Evolutionary conservation across 805 yeast genomes (phyloP).

Genomic region (Saturnispora saitoi): DNA sequence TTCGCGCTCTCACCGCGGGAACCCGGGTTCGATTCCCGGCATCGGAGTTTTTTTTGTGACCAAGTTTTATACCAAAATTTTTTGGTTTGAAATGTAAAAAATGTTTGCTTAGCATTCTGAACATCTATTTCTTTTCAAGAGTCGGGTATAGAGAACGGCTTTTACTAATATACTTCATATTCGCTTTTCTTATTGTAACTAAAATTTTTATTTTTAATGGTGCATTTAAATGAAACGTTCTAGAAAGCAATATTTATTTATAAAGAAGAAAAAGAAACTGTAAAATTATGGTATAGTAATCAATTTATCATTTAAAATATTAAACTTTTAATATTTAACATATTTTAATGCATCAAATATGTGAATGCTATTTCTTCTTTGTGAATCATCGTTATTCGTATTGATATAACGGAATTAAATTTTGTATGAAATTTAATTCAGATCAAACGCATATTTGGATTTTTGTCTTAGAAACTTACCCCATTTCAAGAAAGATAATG

Average conservation of each 20-base stretch:
- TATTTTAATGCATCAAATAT: neutral
- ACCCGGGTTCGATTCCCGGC: constrained; percentile 37
- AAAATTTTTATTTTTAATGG: too few species aligned
- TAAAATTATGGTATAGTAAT: neutral
- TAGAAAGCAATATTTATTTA: neutral
- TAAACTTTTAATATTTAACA: neutral
- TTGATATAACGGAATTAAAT: neutral
- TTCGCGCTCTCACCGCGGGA: constrained; percentile 34
- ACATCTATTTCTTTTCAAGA: too few species aligned
- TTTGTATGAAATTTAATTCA: constrained; percentile 6
- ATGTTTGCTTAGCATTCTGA: too few species aligned
- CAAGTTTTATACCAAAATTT: too few species aligned
- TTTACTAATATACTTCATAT: too few species aligned
- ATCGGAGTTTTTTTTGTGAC: constrained; percentile 27
- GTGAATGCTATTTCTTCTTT: neutral
- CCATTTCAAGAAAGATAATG: constrained; percentile 51
- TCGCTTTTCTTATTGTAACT: too few species aligned
- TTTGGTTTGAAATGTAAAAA: too few species aligned
- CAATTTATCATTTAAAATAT: neutral
- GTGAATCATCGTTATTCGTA: constrained; percentile 20
- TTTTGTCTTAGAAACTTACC: constrained; percentile 48
- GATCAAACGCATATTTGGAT: constrained; percentile 45
- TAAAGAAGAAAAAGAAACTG: neutral
- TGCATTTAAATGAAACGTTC: too few species aligned
- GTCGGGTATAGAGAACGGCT: too few species aligned